These are phyloP conservation scores for Neoboletus magnificus DNA, from an alignment of 768 basidiomycete species.

Conservation along the genomic window DNA sequence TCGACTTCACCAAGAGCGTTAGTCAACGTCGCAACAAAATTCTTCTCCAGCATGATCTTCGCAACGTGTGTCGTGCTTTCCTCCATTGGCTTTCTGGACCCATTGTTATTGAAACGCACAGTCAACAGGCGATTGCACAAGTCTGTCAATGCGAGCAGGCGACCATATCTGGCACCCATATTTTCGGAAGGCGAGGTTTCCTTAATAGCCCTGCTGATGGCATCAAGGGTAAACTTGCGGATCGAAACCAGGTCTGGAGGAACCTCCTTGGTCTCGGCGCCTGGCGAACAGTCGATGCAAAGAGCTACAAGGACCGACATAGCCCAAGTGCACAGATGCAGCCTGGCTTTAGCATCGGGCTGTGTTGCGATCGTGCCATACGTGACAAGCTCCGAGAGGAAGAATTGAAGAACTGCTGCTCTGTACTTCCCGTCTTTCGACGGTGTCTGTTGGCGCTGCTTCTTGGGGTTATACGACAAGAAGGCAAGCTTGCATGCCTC, in stretches of 20 bases:
- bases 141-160: conserved; percentile 81
- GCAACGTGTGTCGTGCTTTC: conserved; percentile 90
- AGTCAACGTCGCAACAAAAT: conserved; percentile 86
- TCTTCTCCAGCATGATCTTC: conserved; percentile 98
- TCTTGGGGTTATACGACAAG: conserved; percentile 71
- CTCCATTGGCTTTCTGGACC: conserved; percentile 48
- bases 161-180: conserved; percentile 79
- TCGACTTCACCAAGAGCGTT: conserved; percentile 89
- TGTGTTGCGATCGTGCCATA: conserved; percentile 70
- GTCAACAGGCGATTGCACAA: conserved; percentile 85
- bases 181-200: conserved; percentile 60
- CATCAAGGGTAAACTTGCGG: conserved; percentile 90
- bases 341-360: conserved; percentile 50
- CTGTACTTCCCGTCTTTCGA: conserved; percentile 71
- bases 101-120: conserved; percentile 61
- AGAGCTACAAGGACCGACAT: conserved; percentile 89
- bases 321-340: conserved; percentile 76
- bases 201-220: conserved; percentile 81
- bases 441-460: conserved; percentile 48
- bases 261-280: conserved; percentile 70
- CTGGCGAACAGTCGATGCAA: conserved; percentile 78
- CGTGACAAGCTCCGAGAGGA: conserved; percentile 80
- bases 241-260: conserved; percentile 78
- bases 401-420: conserved; percentile 68
- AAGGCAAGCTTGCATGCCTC: conserved; percentile 87